Evolutionary conservation across 495 filamentous ascomycete genomes (phyloP), one percentile per base, ranked within the genome.

Genomic region (Annulohypoxylon stygium): DNA sequence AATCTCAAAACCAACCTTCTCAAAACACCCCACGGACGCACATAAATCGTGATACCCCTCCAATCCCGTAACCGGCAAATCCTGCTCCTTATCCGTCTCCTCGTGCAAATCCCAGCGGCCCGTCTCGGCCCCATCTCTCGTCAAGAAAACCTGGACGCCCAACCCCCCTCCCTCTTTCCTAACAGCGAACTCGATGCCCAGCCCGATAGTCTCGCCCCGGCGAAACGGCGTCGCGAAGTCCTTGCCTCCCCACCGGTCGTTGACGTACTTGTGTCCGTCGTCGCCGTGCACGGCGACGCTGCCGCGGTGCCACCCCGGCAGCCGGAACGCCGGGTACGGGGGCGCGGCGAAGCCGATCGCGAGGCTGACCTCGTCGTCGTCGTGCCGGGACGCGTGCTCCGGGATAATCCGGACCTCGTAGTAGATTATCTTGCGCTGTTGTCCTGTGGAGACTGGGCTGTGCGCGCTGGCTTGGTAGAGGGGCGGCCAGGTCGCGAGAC

Each of bases 301-400:
- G 1, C 88, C 94, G 33, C 95, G 84, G 77, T 98, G 91, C 95
- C 95, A 98, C 2, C 95, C 95, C 0, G 95, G 95, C 63, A 96
- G 87, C 47, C 95, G 88, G 87, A 94, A 98, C 0, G 87, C 85
- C 0, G 95, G 95, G 80, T 97, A 97, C 18, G 95, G 95, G 54
- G 90, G 88, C 1, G 92, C 94, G 1, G 83, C 83, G 80, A 90
- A 97, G 4, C 95, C 95, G 8, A 98, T 79, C 0, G 93, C 90
- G 11, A 97, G 80, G 8, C 89, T 86, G 61, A 90, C 88, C 26
- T 91, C 88, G 68, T 85, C 83, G 73, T 65, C 2, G 12, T 0
- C 20, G 20, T 23, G 20, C 20, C 82, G 70, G 37, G 51, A 54
- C 36, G 74, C 73, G 45, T 6, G 30, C 30, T 70, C 76, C 1